These are phyloP conservation scores for Leavenworthia alabamica DNA, from an alignment of 345 rosid genomes.

Conservation along the genomic window DNA sequence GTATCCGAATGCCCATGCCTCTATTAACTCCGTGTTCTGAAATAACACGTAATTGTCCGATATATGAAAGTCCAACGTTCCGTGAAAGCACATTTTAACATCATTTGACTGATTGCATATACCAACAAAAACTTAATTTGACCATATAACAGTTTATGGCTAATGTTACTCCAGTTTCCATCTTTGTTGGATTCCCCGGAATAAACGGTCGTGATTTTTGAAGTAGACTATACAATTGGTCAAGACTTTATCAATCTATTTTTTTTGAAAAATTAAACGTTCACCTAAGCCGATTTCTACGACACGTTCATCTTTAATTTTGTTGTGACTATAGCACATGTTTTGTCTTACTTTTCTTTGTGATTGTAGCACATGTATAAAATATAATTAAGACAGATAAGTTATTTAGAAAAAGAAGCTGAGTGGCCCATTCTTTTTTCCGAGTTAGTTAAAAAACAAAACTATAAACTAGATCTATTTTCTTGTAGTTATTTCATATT, in stretches of 20 bases:
- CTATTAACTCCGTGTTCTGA: not conserved
- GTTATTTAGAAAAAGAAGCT: not conserved
- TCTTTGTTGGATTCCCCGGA: constrained; percentile 10
- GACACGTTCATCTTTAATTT: not conserved
- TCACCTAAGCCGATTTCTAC: not conserved
- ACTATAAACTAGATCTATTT: not conserved
- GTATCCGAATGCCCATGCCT: too few relatives aligned
- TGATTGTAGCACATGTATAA: not conserved
- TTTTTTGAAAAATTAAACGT: not conserved
- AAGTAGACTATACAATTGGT: not conserved
- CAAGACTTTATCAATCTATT: not conserved
- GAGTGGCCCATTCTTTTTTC: not conserved
- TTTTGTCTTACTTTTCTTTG: not conserved
- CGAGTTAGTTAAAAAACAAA: not conserved
- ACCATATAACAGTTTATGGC: constrained; percentile 10
- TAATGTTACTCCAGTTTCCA: not conserved
- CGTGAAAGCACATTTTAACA: too few relatives aligned
- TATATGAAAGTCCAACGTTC: not conserved
- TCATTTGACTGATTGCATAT: constrained; percentile 9
- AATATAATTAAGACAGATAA: not conserved
- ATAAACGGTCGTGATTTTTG: not conserved
- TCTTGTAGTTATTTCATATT: not conserved
- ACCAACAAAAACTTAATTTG: constrained; percentile 12
- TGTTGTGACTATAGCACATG: not conserved
- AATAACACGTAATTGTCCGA: too few relatives aligned